Conservation (phyloP, 2,329 filamentous ascomycete species). For the Claviceps lovelessii region DNA sequence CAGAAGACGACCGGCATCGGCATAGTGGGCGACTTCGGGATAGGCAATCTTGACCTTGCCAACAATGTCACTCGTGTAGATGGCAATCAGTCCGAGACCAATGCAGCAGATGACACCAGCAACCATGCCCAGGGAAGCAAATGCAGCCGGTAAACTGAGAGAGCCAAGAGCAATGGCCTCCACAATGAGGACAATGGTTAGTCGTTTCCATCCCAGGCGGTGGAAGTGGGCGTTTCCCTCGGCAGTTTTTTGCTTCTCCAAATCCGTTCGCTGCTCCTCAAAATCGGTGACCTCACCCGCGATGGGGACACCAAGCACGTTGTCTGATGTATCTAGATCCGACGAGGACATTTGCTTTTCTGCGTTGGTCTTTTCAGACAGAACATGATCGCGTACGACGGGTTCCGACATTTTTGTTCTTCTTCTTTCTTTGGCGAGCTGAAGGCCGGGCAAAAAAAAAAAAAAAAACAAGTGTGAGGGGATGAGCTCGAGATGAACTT, state of each 20-base stretch:
- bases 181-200: conserved; percentile 41
- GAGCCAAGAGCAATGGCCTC: conserved; percentile 42
- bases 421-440: neutral
- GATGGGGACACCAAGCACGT: conserved; percentile 14
- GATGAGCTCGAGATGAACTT: neutral
- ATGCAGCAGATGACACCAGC: conserved; percentile 30
- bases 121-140: conserved; percentile 40
- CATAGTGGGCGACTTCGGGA: conserved; percentile 49
- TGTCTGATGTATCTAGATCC: conserved; percentile 10
- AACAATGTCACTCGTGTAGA: conserved; percentile 33
- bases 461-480: neutral
- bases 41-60: conserved; percentile 33
- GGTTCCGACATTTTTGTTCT: conserved; percentile 3
- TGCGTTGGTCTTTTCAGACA: neutral
- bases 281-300: conserved; percentile 25
- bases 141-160: conserved; percentile 36
- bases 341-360: conserved; percentile 5
- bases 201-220: conserved; percentile 41
- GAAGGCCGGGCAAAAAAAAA: neutral
- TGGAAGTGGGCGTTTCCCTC: conserved; percentile 35
- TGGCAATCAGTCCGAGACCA: conserved; percentile 30
- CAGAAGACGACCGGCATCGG: conserved; percentile 51
- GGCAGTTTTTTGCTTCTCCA: conserved; percentile 32
- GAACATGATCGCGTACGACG: conserved; percentile 4
- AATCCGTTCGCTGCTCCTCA: conserved; percentile 21